phyloP scores from a whole-genome alignment of 2,329 filamentous ascomycete species.

The Penicillium sp. region DNA sequence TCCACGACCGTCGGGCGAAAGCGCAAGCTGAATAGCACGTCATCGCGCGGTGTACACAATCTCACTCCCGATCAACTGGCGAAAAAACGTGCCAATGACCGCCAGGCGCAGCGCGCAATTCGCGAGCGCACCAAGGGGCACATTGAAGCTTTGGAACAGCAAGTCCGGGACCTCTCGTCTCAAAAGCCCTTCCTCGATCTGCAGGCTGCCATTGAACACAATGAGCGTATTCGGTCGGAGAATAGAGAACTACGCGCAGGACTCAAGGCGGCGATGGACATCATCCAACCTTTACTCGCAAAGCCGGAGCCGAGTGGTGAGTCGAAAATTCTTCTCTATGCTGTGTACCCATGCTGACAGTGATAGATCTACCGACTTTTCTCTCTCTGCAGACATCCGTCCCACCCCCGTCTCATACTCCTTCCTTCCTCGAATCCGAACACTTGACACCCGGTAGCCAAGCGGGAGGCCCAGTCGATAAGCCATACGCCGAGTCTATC shows the following conservation, averaged over 20 bases:
- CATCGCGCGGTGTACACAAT: conserved; percentile 75
- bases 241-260: conserved; percentile 73
- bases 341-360: conserved; percentile 8
- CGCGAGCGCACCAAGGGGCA: conserved; percentile 77
- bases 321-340: conserved; percentile 4
- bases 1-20: conserved; percentile 35
- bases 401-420: conserved; percentile 20
- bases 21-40: conserved; percentile 42
- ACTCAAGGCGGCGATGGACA: conserved; percentile 62
- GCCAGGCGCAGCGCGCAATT: conserved; percentile 82
- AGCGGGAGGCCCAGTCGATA: conserved; percentile 20
- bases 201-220: conserved; percentile 70
- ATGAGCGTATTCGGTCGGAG: conserved; percentile 73
- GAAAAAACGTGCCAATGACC: conserved; percentile 87
- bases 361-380: conserved; percentile 16
- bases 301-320: conserved; percentile 46
- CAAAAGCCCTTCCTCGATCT: conserved; percentile 83
- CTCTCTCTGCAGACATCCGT: conserved; percentile 15
- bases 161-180: conserved; percentile 71
- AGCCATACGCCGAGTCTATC: conserved; percentile 29
- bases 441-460: conserved; percentile 22
- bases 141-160: conserved; percentile 70
- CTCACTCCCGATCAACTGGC: conserved; percentile 84
- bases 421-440: conserved; percentile 29
- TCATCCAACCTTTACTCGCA: conserved; percentile 45